Conservation (phyloP, 2,329 filamentous ascomycete genomes). For the Aspergillus sp. region DNA sequence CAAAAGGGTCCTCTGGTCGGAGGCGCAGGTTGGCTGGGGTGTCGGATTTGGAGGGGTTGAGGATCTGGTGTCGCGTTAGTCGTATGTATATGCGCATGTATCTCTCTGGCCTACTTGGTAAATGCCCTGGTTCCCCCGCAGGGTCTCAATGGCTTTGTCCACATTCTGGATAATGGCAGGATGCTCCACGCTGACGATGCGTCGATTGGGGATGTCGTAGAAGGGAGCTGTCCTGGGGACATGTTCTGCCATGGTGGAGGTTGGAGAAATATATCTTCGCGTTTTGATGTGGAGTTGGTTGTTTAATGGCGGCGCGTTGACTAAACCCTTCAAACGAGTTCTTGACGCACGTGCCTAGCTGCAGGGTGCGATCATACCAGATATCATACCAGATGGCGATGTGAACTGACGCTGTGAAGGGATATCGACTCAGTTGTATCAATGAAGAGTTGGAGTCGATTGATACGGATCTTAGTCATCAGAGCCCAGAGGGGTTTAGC, state of each 20-base stretch:
- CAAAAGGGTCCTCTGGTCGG: slow-evolving; percentile 73
- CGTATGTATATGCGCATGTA: neutral
- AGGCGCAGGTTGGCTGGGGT: slow-evolving; percentile 67
- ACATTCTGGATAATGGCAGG: slow-evolving; percentile 64
- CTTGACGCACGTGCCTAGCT: too few species aligned
- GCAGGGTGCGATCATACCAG: too few species aligned
- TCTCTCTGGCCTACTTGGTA: slow-evolving; percentile 43
- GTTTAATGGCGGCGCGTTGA: too few species aligned
- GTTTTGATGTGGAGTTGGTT: too few species aligned
- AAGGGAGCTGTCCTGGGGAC: slow-evolving; percentile 41
- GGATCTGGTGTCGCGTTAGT: slow-evolving; percentile 35
- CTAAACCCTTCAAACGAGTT: too few species aligned
- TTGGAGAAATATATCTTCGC: neutral
- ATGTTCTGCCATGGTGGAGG: slow-evolving; percentile 10
- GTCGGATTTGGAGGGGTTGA: slow-evolving; percentile 45
- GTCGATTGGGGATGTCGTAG: slow-evolving; percentile 51
- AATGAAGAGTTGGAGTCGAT: too few species aligned
- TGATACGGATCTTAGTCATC: too few species aligned
- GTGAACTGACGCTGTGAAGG: too few species aligned
- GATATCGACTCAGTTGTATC: too few species aligned
- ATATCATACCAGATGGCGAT: too few species aligned
- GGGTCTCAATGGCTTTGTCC: slow-evolving; percentile 61
- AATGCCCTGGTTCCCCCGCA: slow-evolving; percentile 56
- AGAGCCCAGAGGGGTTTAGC: too few species aligned
- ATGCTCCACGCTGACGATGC: slow-evolving; percentile 63